These are phyloP conservation scores for Xylaria venustula DNA, from an alignment of 495 filamentous ascomycete species.

Conservation along the genomic window DNA sequence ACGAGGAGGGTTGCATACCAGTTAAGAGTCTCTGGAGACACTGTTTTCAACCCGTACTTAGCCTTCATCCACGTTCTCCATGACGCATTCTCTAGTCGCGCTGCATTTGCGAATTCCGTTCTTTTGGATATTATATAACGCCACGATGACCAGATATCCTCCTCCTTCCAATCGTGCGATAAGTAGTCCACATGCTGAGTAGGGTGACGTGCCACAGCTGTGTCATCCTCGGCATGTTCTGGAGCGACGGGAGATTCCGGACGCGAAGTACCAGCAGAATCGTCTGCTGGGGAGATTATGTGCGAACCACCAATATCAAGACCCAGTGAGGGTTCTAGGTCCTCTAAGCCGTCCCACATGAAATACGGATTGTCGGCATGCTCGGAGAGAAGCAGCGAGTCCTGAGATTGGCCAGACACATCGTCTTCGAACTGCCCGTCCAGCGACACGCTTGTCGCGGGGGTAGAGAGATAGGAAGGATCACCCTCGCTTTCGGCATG, in stretches of 20 bases:
- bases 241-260: conserved; percentile 42
- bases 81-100: conserved; percentile 89
- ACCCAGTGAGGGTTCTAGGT: conserved; percentile 49
- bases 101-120: conserved; percentile 74
- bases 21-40: conserved; percentile 85
- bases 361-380: conserved; percentile 55
- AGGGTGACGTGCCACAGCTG: conserved; percentile 70
- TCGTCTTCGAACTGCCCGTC: conserved; percentile 52
- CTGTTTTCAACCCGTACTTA: conserved; percentile 79
- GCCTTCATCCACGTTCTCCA: conserved; percentile 98
- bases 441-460: conserved; percentile 64
- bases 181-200: conserved; percentile 95
- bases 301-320: conserved; percentile 44
- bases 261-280: conserved; percentile 44
- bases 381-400: conserved; percentile 56
- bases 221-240: conserved; percentile 76
- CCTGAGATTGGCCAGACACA: conserved; percentile 44
- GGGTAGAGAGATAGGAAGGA: conserved; percentile 52
- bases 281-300: conserved; percentile 44
- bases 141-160: conserved; percentile 98
- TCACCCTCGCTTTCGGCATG: conserved; percentile 37
- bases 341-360: conserved; percentile 34
- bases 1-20: conserved; percentile 57
- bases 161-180: conserved; percentile 91
- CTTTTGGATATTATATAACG: conserved; percentile 80